Percentiles rank a stretch among this genome's conserved stretches.
Evolutionary conservation across 176 grass and related monocot species (phyloP).

Genomic region (Thalia dealbata): DNA sequence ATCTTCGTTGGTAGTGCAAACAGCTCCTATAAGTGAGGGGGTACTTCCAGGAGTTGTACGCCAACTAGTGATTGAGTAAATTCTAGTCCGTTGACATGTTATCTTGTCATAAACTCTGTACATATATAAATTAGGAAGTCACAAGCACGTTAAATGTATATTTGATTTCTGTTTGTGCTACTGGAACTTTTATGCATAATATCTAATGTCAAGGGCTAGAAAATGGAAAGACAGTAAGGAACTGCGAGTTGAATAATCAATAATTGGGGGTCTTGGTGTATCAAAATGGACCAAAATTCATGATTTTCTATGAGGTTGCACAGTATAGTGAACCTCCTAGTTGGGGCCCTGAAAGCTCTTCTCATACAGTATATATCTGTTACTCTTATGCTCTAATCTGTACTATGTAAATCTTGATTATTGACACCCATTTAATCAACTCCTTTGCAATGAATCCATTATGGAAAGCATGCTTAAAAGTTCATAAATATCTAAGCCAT

Average conservation of each 20-base stretch:
- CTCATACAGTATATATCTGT: no score
- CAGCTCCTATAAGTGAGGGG: slow-evolving; percentile 55
- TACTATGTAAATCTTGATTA: not conserved
- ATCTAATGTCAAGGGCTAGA: not conserved
- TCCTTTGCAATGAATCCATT: not conserved
- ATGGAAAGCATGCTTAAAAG: not conserved
- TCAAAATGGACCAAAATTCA: not conserved
- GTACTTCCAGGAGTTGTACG: slow-evolving; percentile 77
- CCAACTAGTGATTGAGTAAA: slow-evolving; percentile 78
- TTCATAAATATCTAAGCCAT: not conserved
- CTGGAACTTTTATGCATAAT: not conserved
- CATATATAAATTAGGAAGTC: not conserved
- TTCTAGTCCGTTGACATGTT: not conserved
- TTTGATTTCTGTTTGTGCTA: not conserved
- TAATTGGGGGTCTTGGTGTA: not conserved
- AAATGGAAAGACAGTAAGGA: not conserved
- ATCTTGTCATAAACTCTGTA: not conserved
- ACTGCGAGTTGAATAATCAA: not conserved
- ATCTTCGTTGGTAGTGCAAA: slow-evolving; percentile 55
- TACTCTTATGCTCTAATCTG: no score
- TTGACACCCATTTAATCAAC: not conserved
- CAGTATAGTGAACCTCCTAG: not conserved
- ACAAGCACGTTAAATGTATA: not conserved
- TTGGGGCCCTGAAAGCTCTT: no score
- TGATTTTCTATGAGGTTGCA: not conserved